Evolutionary conservation across 148 eudicot species (phyloP), one percentile per base, ranked within the genome.

Genomic region (Limonium bicolor): DNA sequence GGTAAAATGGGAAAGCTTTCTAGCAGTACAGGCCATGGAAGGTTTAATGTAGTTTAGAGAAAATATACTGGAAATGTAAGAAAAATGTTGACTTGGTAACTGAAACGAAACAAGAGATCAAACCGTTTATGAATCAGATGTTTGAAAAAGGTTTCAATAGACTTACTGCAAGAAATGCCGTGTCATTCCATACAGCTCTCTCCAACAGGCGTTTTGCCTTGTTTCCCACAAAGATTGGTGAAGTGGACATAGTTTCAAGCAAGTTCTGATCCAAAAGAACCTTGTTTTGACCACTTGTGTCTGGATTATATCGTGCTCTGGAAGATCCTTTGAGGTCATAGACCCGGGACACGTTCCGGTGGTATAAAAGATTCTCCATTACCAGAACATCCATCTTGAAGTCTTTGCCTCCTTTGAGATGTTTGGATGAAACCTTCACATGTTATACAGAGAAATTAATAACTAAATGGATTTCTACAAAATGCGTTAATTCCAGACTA

Each of bases 131-230:
- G n/a, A n/a, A n/a, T 7, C n/a, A 28, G 55, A 20, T n/a, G 16
- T 34, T 7, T 18, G 9, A 2, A 33, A 9, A 33, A 11, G 5
- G 6, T 1, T 5, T 12, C 16, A 12, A 34, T n/a, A 36, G 60
- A 68, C 94, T 77, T 80, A 86, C 96, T 6, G 96, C 96, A 36
- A 86, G 96, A 45, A 86, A 86, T 48, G 87, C 61, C 59, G 96
- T 81, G 52, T 86, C 96, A 39, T 86, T 86, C 96, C 96, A 86
- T 19, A 86, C 87, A 30, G 93, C 96, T 48, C 96, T 71, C 67
- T 81, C 93, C 57, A 86, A 58, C 36, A 75, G 44, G 43, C 93
- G 77, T 58, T 86, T 81, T 20, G 96, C 96, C 65, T 78, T 81
- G 71, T 86, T 81, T 48, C 93, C 86, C 26, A 86, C 93, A 66